Evolutionary conservation across 75 land plant species (phyloP), one percentile per base, ranked within the genome.

Genomic region (Ceratopteris richardii): DNA sequence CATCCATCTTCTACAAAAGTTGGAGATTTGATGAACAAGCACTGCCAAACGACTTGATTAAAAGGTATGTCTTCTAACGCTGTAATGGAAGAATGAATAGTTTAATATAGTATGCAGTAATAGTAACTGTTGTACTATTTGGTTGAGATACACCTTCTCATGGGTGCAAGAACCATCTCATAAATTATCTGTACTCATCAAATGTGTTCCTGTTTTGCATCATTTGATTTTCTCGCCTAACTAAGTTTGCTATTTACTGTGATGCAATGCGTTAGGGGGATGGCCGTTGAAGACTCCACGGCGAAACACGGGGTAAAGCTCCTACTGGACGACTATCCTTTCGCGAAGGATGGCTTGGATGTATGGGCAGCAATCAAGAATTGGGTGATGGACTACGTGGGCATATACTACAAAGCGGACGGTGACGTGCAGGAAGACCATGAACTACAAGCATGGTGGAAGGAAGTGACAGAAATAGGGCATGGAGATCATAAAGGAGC

Each of bases 391-490:
- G 75, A 71, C 20, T 77, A 70, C 56, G 12, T 66, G 14, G 21
- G 31, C 2, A 54, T 77, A 1, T 72, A 61, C 56, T 71, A 66
- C 62, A 61, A 52, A 18, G 7, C 13, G 31, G 76, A 71, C 25
- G 53, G 1, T 0, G 31, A 23, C 24, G 46, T 77, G 37, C 12
- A 27, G 29, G 16, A 16, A 22, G 79, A 77, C 50, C 14, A 14
- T 11, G 79, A 77, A 42, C 61, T 77, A 11, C 75, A 71, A 18
- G 42, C 28, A 6, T 77, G 76, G 79, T 77, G 79, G 79, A 50
- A 52, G 22, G 79, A 77, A 57, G 18, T 66, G 10, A 46, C 58
- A 18, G 39, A 56, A 4, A 54, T 66, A 14, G 79, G 70, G 16
- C 79, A 77, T 29, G 75, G 58, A 1, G 76, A 71, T 39, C 30